A percentile compares a stretch with the other conserved stretches of the same genome.
These are phyloP conservation scores for Psilocybe cyanescens DNA, from an alignment of 768 basidiomycete species.

Conservation along the genomic window DNA sequence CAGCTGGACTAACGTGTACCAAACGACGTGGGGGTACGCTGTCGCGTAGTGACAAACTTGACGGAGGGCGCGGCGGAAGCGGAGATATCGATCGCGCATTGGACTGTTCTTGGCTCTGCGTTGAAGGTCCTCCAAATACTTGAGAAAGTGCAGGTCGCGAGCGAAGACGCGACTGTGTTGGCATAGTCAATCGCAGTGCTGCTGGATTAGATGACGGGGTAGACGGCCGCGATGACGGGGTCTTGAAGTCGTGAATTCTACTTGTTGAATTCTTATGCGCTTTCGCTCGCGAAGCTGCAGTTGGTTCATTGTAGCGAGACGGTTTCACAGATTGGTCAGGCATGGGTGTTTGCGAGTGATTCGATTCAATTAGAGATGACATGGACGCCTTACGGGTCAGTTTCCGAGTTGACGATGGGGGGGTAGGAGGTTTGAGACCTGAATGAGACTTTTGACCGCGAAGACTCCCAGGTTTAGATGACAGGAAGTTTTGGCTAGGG, in stretches of 20 bases:
- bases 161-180: conserved; percentile 78
- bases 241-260: conserved; percentile 66
- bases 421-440: conserved; percentile 76
- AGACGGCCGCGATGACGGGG: conserved; percentile 78
- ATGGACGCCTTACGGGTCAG: conserved; percentile 80
- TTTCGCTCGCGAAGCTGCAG: conserved; percentile 82
- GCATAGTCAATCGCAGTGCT: conserved; percentile 86
- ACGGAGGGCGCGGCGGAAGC: conserved; percentile 61
- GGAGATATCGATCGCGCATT: conserved; percentile 60
- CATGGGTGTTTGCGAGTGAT: conserved; percentile 51
- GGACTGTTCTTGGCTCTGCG: conserved; percentile 37
- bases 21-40: conserved; percentile 25
- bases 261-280: conserved; percentile 67
- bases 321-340: conserved; percentile 40
- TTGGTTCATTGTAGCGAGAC: conserved; percentile 75
- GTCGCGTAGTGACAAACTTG: conserved; percentile 48
- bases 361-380: conserved; percentile 71
- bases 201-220: conserved; percentile 81
- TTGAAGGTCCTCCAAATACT: conserved; percentile 61
- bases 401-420: conserved; percentile 63
- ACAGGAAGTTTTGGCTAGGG: conserved; percentile 45
- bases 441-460: conserved; percentile 86
- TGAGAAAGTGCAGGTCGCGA: conserved; percentile 76
- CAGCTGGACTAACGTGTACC: conserved; percentile 38
- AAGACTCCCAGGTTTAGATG: conserved; percentile 73